Base-by-base conservation (phyloP, 2,329 filamentous ascomycete genomes). In the Aspergillus awamori region DNA sequence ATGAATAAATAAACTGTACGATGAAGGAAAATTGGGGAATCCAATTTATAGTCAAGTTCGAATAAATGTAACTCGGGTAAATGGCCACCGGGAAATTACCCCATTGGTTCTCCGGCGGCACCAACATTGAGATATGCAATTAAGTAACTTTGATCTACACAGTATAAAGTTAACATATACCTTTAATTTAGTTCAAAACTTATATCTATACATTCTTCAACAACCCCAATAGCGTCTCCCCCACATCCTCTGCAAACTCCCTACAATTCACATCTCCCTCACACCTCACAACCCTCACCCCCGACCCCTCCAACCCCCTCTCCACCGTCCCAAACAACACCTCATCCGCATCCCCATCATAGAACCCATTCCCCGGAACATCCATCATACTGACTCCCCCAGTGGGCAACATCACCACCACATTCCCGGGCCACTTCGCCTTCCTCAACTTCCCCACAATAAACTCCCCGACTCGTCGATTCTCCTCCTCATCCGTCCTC, bases 331-430 rank as follows among this genome's bases (percentile, higher is more conserved):
- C 66, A 58, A 83, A 82, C 17, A 87, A 67, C 5, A 73, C 76
- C 15, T 73, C 69, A 65, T 86, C 83, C 3, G 82, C 82, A 33
- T 78, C 69, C 2, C 70, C 64, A 69, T 86, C 80, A 64, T 80
- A 75, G 67, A 89, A 90, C 0, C 86, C 76, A 2, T 77, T 81
- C 1, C 76, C 80, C 20, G 83, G 79, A 0, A 80, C 81, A 7
- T 86, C 80, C 51, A 91, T 80, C 76, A 85, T 81, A 69, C 88
- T 90, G 11, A 90, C 72, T 0, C 88, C 88, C 0, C 82, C 83
- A 8, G 72, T 77, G 0, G 89, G 89, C 7, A 91, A 69, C 74
- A 87, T 82, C 0, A 91, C 80, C 64, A 86, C 77, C 1, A 86
- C 78, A 57, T 77, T 70, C 0, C 76, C 70, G 8, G 78, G 77